Evolutionary conservation across 2,329 filamentous ascomycete species (phyloP).

Genomic region (Aspergillus jensenii): DNA sequence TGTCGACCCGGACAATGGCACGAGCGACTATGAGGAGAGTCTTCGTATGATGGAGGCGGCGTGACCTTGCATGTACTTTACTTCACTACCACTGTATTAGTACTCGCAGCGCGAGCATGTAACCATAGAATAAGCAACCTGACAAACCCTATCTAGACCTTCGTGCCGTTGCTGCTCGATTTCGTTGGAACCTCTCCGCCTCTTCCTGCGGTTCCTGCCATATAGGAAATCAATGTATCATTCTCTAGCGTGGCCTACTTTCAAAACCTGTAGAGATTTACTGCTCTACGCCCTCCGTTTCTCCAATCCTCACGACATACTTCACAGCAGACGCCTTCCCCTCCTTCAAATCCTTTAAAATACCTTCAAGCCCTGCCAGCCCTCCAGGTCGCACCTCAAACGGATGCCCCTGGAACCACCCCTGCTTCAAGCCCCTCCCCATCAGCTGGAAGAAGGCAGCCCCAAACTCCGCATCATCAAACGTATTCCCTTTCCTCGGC

Average conservation of each 20-base stretch:
- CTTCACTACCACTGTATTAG: no score
- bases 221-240: no score
- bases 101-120: no score
- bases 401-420: constrained; percentile 53
- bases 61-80: no score
- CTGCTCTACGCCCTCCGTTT: constrained; percentile 35
- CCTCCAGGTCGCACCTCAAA: constrained; percentile 54
- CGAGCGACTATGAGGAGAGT: constrained; percentile 18
- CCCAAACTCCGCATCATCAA: constrained; percentile 38
- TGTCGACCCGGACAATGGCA: constrained; percentile 15
- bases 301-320: constrained; percentile 60
- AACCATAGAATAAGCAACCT: no score
- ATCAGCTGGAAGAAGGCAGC: constrained; percentile 48
- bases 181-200: no score
- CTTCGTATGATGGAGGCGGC: constrained; percentile 16
- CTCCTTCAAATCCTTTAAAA: constrained; percentile 55
- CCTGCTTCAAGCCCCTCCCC: constrained; percentile 47
- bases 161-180: no score
- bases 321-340: constrained; percentile 65
- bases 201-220: no score
- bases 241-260: no score
- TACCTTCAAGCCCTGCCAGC: constrained; percentile 54
- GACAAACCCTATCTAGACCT: no score
- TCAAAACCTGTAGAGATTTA: no score
- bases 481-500: constrained; percentile 4